Evolutionary conservation across 768 basidiomycete genomes (phyloP), one percentile per base, ranked within the genome.

Genomic region (Russula griseocarnosa): DNA sequence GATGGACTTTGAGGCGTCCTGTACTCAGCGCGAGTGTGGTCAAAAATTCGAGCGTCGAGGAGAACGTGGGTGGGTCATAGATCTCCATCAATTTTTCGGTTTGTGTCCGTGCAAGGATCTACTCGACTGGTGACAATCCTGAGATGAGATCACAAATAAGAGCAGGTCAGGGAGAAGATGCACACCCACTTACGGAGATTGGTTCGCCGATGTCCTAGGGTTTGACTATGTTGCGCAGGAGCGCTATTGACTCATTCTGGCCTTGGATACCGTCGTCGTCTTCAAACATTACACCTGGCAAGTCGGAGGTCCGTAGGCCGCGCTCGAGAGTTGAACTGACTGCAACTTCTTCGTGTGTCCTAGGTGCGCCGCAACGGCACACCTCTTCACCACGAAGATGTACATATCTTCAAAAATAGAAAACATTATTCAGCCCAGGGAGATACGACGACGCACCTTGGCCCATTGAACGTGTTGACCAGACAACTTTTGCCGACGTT

Each of bases 231-330:
- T 96, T 97, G 22, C 93, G 79, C 9, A 96, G 79, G 36, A 97
- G 79, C 18, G 94, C 79, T 69, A 85, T 87, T 3, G 74, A 76
- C 59, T 74, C 79, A 32, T 72, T 73, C 28, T 62, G 61, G 34
- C 80, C 79, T 60, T 83, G 85, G 24, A 73, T 77, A 6, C 51
- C 52, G 52, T 86, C 81, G 62, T 90, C 86, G 61, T 93, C 91
- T 65, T 94, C 92, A 69, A 97, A 92, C 1, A 99, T 90, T n/a
- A 98, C 94, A 65, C 96, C 97, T 1, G 96, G 96, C 44, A 94
- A 97, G 75, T 98, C 97, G 7, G 98, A 81, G 42, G 98, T 87
- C 61, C 88, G 85, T 71, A 99, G 82, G 0, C 94, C 94, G 50
- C 94, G 90, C 73, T 98, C 95, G 4, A 9, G 80, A 9, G 80